Evolutionary conservation across 2,329 filamentous ascomycete genomes (phyloP).

Genomic region (Lachnellula arida): DNA sequence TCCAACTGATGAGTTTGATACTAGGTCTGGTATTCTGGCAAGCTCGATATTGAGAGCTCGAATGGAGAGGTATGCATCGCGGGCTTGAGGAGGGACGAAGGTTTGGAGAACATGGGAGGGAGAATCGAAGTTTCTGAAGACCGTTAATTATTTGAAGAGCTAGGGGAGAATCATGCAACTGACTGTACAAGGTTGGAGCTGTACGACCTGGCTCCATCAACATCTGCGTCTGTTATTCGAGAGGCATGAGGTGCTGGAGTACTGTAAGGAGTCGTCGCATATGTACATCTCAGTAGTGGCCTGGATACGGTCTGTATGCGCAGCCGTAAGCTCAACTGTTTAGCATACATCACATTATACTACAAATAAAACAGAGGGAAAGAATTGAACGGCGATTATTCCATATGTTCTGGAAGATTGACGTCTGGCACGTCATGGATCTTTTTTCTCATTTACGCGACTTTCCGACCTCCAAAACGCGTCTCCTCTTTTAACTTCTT

Average conservation of each 20-base stretch:
- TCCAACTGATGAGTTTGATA: slow-evolving; percentile 82
- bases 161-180: neutral
- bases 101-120: slow-evolving; percentile 82
- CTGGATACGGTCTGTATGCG: slow-evolving; percentile 10
- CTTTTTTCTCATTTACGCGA: slow-evolving; percentile 13
- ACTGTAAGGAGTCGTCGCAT: slow-evolving; percentile 31
- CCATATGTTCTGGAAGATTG: slow-evolving; percentile 8
- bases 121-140: slow-evolving; percentile 75
- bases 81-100: slow-evolving; percentile 71
- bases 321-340: slow-evolving; percentile 23
- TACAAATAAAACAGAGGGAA: slow-evolving; percentile 5
- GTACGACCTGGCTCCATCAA: slow-evolving; percentile 30
- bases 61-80: slow-evolving; percentile 83
- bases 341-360: slow-evolving; percentile 27
- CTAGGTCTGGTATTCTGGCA: slow-evolving; percentile 82
- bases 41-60: slow-evolving; percentile 92
- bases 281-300: slow-evolving; percentile 19
- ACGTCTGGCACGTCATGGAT: slow-evolving; percentile 14
- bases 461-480: slow-evolving; percentile 15
- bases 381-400: slow-evolving; percentile 7
- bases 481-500: slow-evolving; percentile 13
- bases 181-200: slow-evolving; percentile 33
- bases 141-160: slow-evolving; percentile 12
- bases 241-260: slow-evolving; percentile 29
- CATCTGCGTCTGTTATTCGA: slow-evolving; percentile 30